Conservation (phyloP, 352 stramenopile species). For the Pythium monospermum region DNA sequence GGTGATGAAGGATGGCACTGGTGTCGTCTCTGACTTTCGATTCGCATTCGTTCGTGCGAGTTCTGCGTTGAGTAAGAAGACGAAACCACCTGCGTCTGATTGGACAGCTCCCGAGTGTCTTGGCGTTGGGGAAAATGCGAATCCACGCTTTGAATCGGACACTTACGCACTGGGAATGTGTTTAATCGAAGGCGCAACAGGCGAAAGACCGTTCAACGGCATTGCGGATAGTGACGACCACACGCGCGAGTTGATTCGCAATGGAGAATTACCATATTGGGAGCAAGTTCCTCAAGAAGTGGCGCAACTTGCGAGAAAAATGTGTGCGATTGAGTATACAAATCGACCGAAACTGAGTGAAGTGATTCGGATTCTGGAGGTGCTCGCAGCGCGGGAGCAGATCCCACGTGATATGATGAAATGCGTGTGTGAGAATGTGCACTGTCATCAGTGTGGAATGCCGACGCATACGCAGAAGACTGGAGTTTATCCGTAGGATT, state of each 20-base stretch:
- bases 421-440: neutral
- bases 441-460: neutral
- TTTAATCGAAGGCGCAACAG: slow-evolving; percentile 20
- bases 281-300: neutral
- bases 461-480: no score
- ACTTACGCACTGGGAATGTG: slow-evolving; percentile 33
- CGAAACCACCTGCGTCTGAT: neutral
- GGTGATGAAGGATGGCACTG: slow-evolving; percentile 18
- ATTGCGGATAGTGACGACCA: neutral
- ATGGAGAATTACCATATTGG: neutral
- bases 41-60: slow-evolving; percentile 26
- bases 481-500: no score
- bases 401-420: neutral
- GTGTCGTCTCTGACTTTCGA: slow-evolving; percentile 30
- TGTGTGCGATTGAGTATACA: slow-evolving; percentile 1
- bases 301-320: slow-evolving; percentile 1
- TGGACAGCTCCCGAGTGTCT: slow-evolving; percentile 14
- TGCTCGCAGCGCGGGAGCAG: neutral
- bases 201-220: neutral
- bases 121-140: slow-evolving; percentile 3
- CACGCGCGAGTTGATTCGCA: neutral
- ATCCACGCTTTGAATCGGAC: slow-evolving; percentile 24
- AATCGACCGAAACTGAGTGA: neutral
- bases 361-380: neutral
- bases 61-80: slow-evolving; percentile 20